Base-by-base conservation (phyloP, 2,329 filamentous ascomycete genomes). In the Verticillium albo-atrum region DNA sequence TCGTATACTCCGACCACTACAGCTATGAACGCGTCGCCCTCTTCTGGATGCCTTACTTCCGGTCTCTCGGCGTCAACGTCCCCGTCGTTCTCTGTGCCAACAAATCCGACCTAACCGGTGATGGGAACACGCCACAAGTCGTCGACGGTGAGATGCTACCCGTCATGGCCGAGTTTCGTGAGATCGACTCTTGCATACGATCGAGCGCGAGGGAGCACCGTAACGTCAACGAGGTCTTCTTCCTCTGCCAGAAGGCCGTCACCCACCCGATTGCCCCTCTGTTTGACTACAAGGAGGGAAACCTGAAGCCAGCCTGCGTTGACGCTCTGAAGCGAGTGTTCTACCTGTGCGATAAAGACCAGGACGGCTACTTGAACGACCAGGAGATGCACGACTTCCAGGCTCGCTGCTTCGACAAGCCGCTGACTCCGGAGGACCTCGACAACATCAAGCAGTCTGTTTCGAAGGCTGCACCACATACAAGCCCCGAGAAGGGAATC, bases 41-140 rank as follows among this genome's bases (percentile, higher is more conserved):
- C 53, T 99, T 98, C 75, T 99, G 95, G 95, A 90, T 99, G 85
- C 95, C 95, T 12, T 96, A 97, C 75, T 98, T 99, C 71, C 90
- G 95, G 62, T 97, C 93, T 4, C 84, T 99, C 42, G 95, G 95
- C n/a, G 95, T 99, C 71, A 99, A 99, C 72, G 92, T 99, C 25
- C 95, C 95, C 0, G 95, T 99, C 12, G 93, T 99, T 52, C 79
- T 99, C 59, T 98, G 95, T 70, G 92, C 95, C 70, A 98, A 98
- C 80, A 99, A 99, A 75, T 91, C 92, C n/a, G 95, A 99, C 68
- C 80, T 97, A 58, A 85, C 87, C 3, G 85, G 84, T 3, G 88
- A 90, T 66, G 88, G 86, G 50, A 90, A 83, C 61, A 92, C 91
- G 9, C 84, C 91, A 0, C 91, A 97, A 72, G 89, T 97, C 9